phyloP scores from a whole-genome alignment of 1,139 yeast genomes.

The Magnusiomyces sp. region DNA sequence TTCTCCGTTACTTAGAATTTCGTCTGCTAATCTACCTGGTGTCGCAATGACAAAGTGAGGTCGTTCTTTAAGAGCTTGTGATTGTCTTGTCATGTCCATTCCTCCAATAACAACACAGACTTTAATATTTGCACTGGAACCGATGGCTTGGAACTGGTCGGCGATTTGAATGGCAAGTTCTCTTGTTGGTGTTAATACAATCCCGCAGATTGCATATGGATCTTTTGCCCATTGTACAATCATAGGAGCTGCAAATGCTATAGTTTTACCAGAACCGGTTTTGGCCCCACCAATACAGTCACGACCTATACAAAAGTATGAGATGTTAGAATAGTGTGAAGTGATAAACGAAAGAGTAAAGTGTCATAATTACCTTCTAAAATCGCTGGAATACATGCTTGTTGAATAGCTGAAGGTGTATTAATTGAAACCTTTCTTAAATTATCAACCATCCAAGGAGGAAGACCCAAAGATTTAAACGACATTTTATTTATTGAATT shows the following conservation, averaged over 20 bases:
- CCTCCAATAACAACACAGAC: conserved; percentile 88
- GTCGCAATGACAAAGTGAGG: conserved; percentile 97
- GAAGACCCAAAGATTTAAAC: conserved; percentile 37
- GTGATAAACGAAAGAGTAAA: background rate
- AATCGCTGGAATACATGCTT: conserved; percentile 82
- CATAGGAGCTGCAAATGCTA: conserved; percentile 97
- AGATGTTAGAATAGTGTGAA: conserved; percentile 12
- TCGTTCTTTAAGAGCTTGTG: conserved; percentile 65
- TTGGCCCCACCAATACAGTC: conserved; percentile 98
- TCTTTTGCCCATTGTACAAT: conserved; percentile 89
- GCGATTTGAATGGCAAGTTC: conserved; percentile 95
- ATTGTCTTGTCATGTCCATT: conserved; percentile 81
- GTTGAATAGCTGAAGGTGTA: conserved; percentile 79
- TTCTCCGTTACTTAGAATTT: conserved; percentile 78
- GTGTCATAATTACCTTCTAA: conserved; percentile 36
- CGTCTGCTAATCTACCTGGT: conserved; percentile 95
- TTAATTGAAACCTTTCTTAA: conserved; percentile 72
- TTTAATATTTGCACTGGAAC: conserved; percentile 78
- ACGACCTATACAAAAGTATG: conserved; percentile 32
- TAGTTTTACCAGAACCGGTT: conserved; percentile 97
- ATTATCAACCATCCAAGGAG: conserved; percentile 82
- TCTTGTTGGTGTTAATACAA: conserved; percentile 86
- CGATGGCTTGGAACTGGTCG: conserved; percentile 90
- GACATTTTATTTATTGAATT: conserved; percentile 4
- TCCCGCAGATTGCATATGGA: conserved; percentile 86